A percentile compares a stretch with the other conserved stretches of the same genome.
Conservation (phyloP, 129 eudicot species). For the Centella asiatica region DNA sequence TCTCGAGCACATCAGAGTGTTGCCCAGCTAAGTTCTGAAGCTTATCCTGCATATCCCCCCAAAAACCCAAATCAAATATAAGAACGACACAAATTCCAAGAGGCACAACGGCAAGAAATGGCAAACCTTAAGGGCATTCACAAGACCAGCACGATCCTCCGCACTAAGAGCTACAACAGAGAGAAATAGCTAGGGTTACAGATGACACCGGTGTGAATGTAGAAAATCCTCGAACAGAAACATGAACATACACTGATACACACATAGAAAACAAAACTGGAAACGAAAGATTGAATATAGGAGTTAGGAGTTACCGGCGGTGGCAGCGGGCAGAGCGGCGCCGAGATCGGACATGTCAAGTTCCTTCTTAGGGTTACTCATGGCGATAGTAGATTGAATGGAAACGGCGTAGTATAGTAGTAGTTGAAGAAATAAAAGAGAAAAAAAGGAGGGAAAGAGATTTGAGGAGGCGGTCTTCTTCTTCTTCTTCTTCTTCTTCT, state of each 20-base stretch:
- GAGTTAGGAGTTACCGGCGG: conserved; percentile 38
- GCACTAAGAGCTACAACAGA: conserved; percentile 53
- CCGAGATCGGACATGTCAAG: conserved; percentile 61
- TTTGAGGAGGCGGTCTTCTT: background rate
- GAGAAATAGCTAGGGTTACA: background rate
- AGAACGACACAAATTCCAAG: background rate
- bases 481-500: too few species aligned
- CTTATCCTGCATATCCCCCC: conserved; percentile 37
- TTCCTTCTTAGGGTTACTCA: conserved; percentile 50
- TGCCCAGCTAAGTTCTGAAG: conserved; percentile 69
- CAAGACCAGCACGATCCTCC: conserved; percentile 82
- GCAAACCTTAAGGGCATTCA: conserved; percentile 71
- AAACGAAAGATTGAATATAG: background rate
- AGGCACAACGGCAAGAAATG: background rate
- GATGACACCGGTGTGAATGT: too few species aligned
- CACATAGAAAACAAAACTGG: background rate
- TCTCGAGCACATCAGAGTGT: conserved; percentile 54
- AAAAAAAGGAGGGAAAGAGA: conserved; percentile 15
- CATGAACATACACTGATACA: background rate
- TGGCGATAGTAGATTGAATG: conserved; percentile 2
- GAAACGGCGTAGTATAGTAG: too few species aligned
- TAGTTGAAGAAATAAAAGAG: background rate
- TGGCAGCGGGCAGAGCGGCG: conserved; percentile 68
- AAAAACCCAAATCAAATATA: background rate
- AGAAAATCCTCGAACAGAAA: background rate